Evolutionary conservation across 805 yeast genomes (phyloP).

Genomic region (Starmerella vitae): DNA sequence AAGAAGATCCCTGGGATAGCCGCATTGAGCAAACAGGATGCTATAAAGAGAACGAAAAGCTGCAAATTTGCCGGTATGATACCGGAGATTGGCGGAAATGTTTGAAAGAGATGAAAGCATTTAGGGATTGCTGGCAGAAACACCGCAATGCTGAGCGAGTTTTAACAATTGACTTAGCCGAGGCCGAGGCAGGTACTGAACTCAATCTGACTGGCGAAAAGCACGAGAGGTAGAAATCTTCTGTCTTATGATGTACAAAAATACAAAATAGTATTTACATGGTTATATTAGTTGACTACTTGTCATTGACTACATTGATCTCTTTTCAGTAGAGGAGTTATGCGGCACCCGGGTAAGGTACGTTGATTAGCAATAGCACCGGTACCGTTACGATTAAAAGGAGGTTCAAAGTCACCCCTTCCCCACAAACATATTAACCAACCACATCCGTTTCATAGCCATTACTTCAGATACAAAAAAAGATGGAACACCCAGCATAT

Average conservation of each 20-base stretch:
- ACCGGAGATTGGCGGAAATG: slow-evolving; percentile 73
- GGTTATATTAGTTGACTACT: no score
- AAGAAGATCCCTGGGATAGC: slow-evolving; percentile 38
- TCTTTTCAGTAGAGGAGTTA: no score
- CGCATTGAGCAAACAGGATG: slow-evolving; percentile 69
- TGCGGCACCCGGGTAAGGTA: no score
- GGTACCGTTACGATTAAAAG: no score
- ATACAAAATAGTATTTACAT: no score
- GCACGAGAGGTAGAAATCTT: slow-evolving; percentile 2
- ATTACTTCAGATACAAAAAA: no score
- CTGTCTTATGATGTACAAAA: no score
- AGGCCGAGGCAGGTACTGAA: slow-evolving; percentile 7
- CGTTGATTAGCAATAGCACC: no score
- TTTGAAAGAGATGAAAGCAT: slow-evolving; percentile 45
- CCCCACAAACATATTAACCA: no score
- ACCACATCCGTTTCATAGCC: no score
- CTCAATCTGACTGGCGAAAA: slow-evolving; percentile 12
- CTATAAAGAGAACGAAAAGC: slow-evolving; percentile 51
- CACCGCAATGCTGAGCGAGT: slow-evolving; percentile 41
- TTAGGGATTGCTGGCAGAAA: slow-evolving; percentile 49
- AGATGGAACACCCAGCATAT: slow-evolving; percentile 62
- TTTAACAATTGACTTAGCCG: slow-evolving; percentile 9
- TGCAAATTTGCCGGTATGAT: slow-evolving; percentile 69
- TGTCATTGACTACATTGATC: no score
- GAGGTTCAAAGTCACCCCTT: no score